Conservation (phyloP, 2,329 filamentous ascomycete species). For the Fusarium palustre region DNA sequence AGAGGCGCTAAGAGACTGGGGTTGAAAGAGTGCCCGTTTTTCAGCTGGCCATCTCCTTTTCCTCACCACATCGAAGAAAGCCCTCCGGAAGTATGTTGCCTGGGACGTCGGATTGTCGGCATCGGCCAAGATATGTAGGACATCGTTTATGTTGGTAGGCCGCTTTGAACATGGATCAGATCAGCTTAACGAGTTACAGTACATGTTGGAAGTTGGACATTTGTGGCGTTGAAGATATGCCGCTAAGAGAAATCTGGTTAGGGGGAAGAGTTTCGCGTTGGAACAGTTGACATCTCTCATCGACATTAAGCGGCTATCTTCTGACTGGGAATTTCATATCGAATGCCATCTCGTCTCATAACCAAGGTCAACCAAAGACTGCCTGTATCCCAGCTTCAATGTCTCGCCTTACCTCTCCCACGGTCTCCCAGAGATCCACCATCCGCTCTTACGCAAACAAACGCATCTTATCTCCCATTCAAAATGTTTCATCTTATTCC, state of each 20-base stretch:
- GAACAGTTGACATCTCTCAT: background rate
- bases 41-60: constrained; percentile 13
- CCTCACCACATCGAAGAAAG: background rate
- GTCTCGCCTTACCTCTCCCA: background rate
- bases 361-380: background rate
- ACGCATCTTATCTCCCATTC: background rate
- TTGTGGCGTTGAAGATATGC: constrained; percentile 8
- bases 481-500: constrained; percentile 28
- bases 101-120: constrained; percentile 12
- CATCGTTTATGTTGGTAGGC: background rate
- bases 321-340: background rate
- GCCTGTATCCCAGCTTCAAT: background rate
- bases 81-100: background rate
- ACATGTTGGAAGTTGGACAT: background rate
- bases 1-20: constrained; percentile 11
- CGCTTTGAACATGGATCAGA: background rate
- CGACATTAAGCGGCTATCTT: background rate
- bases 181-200: background rate
- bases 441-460: background rate
- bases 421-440: background rate
- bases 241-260: constrained; percentile 1
- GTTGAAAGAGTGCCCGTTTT: background rate
- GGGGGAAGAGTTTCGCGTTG: background rate
- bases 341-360: background rate
- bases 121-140: background rate